Base-by-base conservation (phyloP, 1,284 basidiomycete species). In the Nidula niveotomentosa region DNA sequence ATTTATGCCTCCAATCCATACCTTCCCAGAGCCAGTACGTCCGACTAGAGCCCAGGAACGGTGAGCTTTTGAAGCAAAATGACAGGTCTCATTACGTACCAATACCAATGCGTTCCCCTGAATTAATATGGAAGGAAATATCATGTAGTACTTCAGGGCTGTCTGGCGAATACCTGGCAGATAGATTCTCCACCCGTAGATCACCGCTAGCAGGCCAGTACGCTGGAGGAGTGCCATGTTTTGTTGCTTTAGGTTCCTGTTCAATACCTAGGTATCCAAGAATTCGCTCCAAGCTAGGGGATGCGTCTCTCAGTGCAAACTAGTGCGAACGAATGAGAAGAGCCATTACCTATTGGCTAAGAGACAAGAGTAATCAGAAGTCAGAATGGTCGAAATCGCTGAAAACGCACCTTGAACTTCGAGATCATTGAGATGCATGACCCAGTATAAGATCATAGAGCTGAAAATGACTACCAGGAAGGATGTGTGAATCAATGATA, bases 231-330 rank as follows among this genome's bases (percentile, higher is more conserved):
- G 75, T 63, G 2, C 78, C 77, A 33, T 67, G 61, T 10, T 65
- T 60, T 2, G 68, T 69, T 0, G 79, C 63, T 53, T 76, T 73
- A 1, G 81, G 80, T 65, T 93, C 91, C 65, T 91, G 88, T 53
- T 90, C 88, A 54, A 91, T 89, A 10, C 75, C 68, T 47, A 90
- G 68, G 64, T 92, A 93, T 33, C 81, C 81, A 62, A 89, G 80
- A 52, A 93, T 86, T 34, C 91, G 82, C 66, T 93, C 90, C 57
- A 93, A 74, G 64, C 85, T 87, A 55, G 34, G 30, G 30, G 46
- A 17, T n/a, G 17, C n/a, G 8, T 17, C 23, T 3, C 6, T 12
- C 12, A 47, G n/a, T 13, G 8, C 12, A 17, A n/a, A 17, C 23
- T 7, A 1, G 23, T 17, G 12, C n/a, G 10, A 30, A 17, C 7